Evolutionary conservation across 2,329 filamentous ascomycete genomes (phyloP), one percentile per base, ranked within the genome.

Genomic region (Fusarium anguioides): DNA sequence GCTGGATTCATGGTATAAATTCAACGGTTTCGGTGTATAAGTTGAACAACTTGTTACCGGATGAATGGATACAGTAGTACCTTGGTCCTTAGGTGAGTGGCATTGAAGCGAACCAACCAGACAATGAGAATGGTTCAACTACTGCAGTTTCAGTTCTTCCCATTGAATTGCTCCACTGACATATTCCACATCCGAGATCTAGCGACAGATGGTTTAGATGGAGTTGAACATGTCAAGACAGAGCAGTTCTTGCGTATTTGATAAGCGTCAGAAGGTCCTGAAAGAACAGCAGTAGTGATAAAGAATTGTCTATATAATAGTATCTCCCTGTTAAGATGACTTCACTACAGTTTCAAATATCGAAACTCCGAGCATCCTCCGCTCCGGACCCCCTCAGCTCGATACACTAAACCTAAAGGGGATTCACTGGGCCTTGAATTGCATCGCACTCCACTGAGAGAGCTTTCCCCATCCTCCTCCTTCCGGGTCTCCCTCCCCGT

Each of bases 301-400:
- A 39, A 42, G 6, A 29, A 14, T 27, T 6, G 6, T 12, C 27
- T 10, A 3, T 11, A 11, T 4, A 17, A 21, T 39, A n/a, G 39
- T 27, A 41, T 10, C 8, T 60, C 17, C 18, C 57, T 42, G 33
- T 44, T 44, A 4, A 21, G 24, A 29, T 24, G 21, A 51, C 7
- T 36, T 12, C 20, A 37, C 31, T 29, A 15, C 56, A 37, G 60
- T 64, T 60, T 52, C 66, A 53, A 57, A 67, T 27, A 54, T 52
- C 29, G 29, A 58, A 60, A 60, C 53, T 71, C 71, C 71, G 71
- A 73, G 65, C 56, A 12, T 31, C 29, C 63, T 72, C 71, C 71
- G 71, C 47, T 50, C 47, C 47, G 35, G 36, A 52, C 60, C 57
- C n/a, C 51, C 58, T 61, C 68, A 69, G 55, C 66, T 59, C 46